Evolutionary conservation across 257 asterid genomes (phyloP), one percentile per base, ranked within the genome.

Genomic region (Nicotiana benthamiana): DNA sequence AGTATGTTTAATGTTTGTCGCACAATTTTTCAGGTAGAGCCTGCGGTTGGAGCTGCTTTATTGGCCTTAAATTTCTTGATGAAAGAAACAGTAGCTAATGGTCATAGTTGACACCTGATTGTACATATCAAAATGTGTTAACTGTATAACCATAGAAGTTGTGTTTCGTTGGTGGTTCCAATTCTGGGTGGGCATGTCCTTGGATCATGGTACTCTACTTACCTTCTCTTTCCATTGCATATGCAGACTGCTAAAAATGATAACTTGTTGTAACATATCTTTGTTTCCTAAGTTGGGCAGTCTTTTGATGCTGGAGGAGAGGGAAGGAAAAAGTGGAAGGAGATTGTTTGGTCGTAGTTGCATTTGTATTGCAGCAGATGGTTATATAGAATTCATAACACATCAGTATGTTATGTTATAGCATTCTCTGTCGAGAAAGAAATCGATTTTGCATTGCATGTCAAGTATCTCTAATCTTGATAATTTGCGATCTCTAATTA

Each of bases 41-140:
- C 99, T 88, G 99, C 97, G 10, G 77, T 89, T 43, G 99, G 99
- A 82, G 97, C 99, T 81, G 99, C 98, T 15, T 83, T 95, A 81
- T 87, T 90, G 78, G 98, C 97, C 27, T 91, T 93, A 94, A 89
- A 86, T 86, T 82, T 85, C 85, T 76, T 89, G 85, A 83, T 85
- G 91, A 89, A 87, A 80, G 97, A 89, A 80, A 66, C 80, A 13
- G 75, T 52, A 77, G 84, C 46, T 30, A 89, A 89, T 77, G 90
- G 88, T 80, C 91, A 86, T 78, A 82, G 92, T 81, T 93, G 86
- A 88, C 85, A 72, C 40, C 61, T 4, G 60, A 72, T 16, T 72
- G 61, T 72, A 48, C 61, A 72, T 34, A 70, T 43, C 32, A 43
- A 3, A 11, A 12, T 43, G 59, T 43, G 32, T 0, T 13, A 43